Evolutionary conservation across 2,329 filamentous ascomycete genomes (phyloP).

Genomic region (Exophiala spinifera): DNA sequence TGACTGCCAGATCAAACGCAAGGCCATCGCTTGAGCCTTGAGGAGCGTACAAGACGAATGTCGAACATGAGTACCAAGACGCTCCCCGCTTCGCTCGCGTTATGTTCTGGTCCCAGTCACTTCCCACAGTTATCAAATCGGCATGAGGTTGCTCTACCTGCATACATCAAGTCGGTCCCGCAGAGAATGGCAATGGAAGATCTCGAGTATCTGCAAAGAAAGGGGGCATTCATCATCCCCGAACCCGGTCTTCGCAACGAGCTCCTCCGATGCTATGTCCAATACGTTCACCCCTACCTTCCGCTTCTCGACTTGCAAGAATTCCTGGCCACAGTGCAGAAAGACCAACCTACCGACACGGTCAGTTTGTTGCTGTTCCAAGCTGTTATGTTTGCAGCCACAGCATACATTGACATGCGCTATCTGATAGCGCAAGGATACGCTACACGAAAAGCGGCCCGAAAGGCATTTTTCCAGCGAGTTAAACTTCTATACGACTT

Average conservation of each 20-base stretch:
- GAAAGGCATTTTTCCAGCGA: conserved; percentile 85
- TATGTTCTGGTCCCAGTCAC: conserved; percentile 31
- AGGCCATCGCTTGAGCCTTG: conserved; percentile 42
- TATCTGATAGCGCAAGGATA: conserved; percentile 75
- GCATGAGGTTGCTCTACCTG: conserved; percentile 49
- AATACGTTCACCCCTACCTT: conserved; percentile 94
- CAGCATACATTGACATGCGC: conserved; percentile 80
- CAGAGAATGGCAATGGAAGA: conserved; percentile 75
- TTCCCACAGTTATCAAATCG: conserved; percentile 50
- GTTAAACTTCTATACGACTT: conserved; percentile 85
- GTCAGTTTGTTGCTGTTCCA: conserved; percentile 87
- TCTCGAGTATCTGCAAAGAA: conserved; percentile 75
- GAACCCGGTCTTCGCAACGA: conserved; percentile 69
- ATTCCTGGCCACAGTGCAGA: conserved; percentile 56
- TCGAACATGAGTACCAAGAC: conserved; percentile 42
- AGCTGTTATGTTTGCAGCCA: conserved; percentile 89
- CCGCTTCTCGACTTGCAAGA: conserved; percentile 71
- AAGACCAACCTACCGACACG: conserved; percentile 65
- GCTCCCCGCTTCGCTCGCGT: conserved; percentile 39
- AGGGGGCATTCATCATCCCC: conserved; percentile 80
- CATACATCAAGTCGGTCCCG: conserved; percentile 78
- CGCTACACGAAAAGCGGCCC: conserved; percentile 70
- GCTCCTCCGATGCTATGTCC: conserved; percentile 75
- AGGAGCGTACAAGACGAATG: conserved; percentile 45
- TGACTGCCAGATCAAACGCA: conserved; percentile 48